These are phyloP conservation scores for Lichtheimia corymbifera DNA, from an alignment of 371 early-diverging fungal species.

Conservation along the genomic window DNA sequence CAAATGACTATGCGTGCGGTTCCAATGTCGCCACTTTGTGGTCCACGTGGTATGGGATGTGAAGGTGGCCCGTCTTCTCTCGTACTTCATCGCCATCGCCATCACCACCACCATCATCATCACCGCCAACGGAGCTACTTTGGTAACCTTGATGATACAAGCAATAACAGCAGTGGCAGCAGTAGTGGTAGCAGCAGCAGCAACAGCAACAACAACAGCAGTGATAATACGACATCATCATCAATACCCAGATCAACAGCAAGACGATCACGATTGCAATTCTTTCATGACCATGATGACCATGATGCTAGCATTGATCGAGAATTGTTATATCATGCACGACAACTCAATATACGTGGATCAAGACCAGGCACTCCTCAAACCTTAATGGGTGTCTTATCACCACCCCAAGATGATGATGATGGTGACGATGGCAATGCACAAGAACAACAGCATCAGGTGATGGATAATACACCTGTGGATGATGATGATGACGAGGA, in stretches of 20 bases:
- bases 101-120: too few relatives aligned
- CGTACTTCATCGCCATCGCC: too few relatives aligned
- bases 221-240: constrained; percentile 1
- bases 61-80: constrained; percentile 6
- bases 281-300: constrained; percentile 18
- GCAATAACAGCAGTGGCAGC: background rate
- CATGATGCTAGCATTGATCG: constrained; percentile 48
- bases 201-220: background rate
- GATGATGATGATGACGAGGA: background rate
- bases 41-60: constrained; percentile 43
- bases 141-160: background rate
- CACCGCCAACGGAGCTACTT: too few relatives aligned
- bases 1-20: constrained; percentile 55
- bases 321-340: constrained; percentile 44
- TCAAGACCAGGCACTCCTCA: constrained; percentile 30
- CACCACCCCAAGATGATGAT: constrained; percentile 5
- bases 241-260: constrained; percentile 9
- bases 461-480: background rate
- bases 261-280: too few relatives aligned
- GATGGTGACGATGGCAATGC: background rate
- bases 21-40: constrained; percentile 31
- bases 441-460: background rate
- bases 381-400: constrained; percentile 3
- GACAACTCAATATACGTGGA: constrained; percentile 40
- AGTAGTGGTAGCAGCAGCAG: background rate